phyloP scores from a whole-genome alignment of 2,329 filamentous ascomycete genomes.

The Biscogniauxia sp. region DNA sequence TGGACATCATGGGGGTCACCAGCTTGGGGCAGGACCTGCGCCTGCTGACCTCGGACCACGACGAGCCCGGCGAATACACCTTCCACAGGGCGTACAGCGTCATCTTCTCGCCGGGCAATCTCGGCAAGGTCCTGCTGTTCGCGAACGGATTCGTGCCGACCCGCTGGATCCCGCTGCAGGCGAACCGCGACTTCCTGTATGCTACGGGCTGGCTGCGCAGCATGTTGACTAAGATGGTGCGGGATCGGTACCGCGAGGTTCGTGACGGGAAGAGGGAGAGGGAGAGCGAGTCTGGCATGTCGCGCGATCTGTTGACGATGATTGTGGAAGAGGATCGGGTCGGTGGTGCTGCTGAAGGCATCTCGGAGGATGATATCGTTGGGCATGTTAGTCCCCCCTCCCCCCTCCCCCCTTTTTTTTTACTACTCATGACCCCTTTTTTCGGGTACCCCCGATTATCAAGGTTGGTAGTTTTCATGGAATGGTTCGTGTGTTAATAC shows the following conservation, averaged over 20 bases:
- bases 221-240: conserved; percentile 4
- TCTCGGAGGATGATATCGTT: conserved; percentile 32
- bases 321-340: conserved; percentile 9
- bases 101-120: conserved; percentile 4
- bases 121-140: conserved; percentile 11
- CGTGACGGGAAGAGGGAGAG: conserved; percentile 1
- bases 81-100: conserved; percentile 15
- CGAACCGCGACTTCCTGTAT: conserved; percentile 12
- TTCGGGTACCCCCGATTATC: no score
- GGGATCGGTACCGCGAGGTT: background rate
- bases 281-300: conserved; percentile 3
- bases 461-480: background rate
- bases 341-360: conserved; percentile 4
- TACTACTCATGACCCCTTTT: background rate
- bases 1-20: conserved; percentile 14
- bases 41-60: background rate
- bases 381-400: conserved; percentile 14
- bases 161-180: conserved; percentile 15
- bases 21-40: conserved; percentile 13
- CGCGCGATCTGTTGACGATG: conserved; percentile 9
- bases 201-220: conserved; percentile 13
- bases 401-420: background rate
- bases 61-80: background rate
- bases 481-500: background rate
- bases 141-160: conserved; percentile 12